Conservation (phyloP, 345 rosid genomes). For the Odontarrhena argentea region DNA sequence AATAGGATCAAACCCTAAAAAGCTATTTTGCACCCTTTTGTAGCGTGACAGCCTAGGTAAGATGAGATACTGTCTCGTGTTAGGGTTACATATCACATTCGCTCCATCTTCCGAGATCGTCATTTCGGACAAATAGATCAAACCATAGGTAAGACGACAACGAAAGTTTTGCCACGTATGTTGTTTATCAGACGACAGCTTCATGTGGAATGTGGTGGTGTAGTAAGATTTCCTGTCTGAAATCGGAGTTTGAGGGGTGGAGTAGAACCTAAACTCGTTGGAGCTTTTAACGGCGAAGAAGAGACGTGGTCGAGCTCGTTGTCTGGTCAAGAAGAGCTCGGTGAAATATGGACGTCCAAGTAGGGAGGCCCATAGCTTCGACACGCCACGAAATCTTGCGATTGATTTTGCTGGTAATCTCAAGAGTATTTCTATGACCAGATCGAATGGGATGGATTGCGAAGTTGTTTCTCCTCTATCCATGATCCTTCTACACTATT, state of each 20-base stretch:
- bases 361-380: conserved; percentile 1
- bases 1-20: conserved; percentile 18
- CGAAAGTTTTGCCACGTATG: not conserved
- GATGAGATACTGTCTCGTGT: conserved; percentile 8
- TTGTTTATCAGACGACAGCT: not conserved
- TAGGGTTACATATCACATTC: not conserved
- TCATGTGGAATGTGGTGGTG: not conserved
- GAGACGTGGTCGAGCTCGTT: conserved; percentile 6
- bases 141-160: conserved; percentile 6
- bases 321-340: not conserved
- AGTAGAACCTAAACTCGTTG: not conserved
- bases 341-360: conserved; percentile 1
- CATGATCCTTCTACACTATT: not conserved
- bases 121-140: not conserved
- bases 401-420: conserved; percentile 2
- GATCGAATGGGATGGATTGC: not conserved
- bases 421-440: too few relatives aligned
- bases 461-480: not conserved
- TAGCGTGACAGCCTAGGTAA: not conserved
- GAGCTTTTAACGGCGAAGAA: not conserved
- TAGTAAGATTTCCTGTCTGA: not conserved
- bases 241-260: conserved; percentile 3
- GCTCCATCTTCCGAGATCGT: not conserved
- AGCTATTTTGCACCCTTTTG: not conserved
- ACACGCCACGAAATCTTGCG: not conserved